Evolutionary conservation across 2,329 filamentous ascomycete genomes (phyloP).

Genomic region (Aspergillus pseudoglaucus): DNA sequence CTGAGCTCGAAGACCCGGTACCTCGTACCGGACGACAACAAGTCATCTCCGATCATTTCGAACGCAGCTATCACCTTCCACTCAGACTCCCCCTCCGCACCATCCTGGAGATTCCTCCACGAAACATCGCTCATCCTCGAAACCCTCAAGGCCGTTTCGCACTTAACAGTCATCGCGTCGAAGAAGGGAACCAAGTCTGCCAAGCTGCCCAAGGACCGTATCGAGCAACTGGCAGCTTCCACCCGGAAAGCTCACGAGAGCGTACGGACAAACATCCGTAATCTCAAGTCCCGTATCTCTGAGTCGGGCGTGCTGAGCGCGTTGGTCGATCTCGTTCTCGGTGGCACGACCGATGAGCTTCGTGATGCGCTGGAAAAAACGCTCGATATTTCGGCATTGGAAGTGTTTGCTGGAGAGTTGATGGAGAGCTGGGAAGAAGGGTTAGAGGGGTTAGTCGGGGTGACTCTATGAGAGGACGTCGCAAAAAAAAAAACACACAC

Average conservation of each 20-base stretch:
- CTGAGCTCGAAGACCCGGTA: conserved; percentile 19
- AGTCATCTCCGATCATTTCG: conserved; percentile 15
- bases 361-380: conserved; percentile 27
- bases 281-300: conserved; percentile 32
- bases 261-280: conserved; percentile 29
- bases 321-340: conserved; percentile 33
- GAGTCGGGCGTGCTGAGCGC: conserved; percentile 37
- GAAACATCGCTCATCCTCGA: conserved; percentile 33
- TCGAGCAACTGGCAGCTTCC: conserved; percentile 23
- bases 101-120: conserved; percentile 40
- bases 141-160: conserved; percentile 33
- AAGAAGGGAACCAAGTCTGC: conserved; percentile 26
- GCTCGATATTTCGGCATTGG: conserved; percentile 33
- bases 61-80: conserved; percentile 20
- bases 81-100: conserved; percentile 20
- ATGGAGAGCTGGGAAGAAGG: conserved; percentile 45
- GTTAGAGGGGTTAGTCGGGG: conserved; percentile 33
- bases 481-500: background rate
- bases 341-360: conserved; percentile 22
- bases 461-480: conserved; percentile 19
- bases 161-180: conserved; percentile 24
- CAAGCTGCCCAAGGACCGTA: conserved; percentile 27
- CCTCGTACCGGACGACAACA: conserved; percentile 14
- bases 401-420: conserved; percentile 38
- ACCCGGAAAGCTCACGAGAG: conserved; percentile 24